These are phyloP conservation scores for Flaveria robusta DNA, from an alignment of 129 eudicot genomes.

Conservation along the genomic window DNA sequence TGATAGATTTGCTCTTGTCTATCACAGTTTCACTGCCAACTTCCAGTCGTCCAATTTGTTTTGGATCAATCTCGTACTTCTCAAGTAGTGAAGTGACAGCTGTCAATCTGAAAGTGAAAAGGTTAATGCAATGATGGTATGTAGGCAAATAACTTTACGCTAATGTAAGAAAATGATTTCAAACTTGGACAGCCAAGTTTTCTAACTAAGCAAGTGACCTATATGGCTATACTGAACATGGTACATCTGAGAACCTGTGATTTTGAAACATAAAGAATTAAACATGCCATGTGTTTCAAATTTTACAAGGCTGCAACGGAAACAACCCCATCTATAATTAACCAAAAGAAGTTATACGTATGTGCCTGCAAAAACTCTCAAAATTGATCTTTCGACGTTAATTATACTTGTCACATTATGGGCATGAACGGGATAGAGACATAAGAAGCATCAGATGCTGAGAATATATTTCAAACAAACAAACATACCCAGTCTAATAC, in stretches of 20 bases:
- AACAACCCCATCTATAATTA: not conserved
- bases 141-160: constrained; percentile 5
- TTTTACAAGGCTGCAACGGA: not conserved
- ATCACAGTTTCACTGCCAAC: constrained; percentile 99
- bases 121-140: constrained; percentile 5
- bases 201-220: constrained; percentile 7
- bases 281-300: not conserved
- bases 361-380: not conserved
- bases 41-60: constrained; percentile 96
- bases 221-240: not conserved
- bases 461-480: not conserved
- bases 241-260: constrained; percentile 6
- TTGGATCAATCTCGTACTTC: constrained; percentile 80
- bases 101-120: constrained; percentile 71
- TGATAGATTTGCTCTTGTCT: constrained; percentile 97
- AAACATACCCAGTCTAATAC: not conserved
- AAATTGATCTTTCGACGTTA: too few relatives aligned
- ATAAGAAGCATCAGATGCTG: not conserved
- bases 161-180: not conserved
- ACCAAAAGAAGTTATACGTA: not conserved
- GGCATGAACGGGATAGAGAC: not conserved
- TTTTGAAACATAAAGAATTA: not conserved
- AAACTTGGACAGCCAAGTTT: constrained; percentile 10
- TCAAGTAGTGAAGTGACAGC: constrained; percentile 90
- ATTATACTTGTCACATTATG: not conserved